phyloP scores from a whole-genome alignment of 768 basidiomycete species.

The Nidularia sp. region DNA sequence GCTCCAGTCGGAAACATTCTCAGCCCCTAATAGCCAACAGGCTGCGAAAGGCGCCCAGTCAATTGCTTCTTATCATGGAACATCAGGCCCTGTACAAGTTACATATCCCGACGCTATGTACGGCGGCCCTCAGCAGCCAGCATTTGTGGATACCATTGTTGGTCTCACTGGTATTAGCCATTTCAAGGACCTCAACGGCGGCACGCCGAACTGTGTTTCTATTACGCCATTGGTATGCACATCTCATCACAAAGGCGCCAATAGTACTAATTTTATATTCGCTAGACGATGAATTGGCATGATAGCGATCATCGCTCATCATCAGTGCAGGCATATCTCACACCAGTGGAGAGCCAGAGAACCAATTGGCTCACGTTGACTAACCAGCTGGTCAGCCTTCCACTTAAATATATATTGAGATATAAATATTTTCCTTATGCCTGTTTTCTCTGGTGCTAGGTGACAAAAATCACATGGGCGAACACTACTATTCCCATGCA shows the following conservation, averaged over 20 bases:
- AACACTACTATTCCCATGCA: constrained; percentile 28
- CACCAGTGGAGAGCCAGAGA: constrained; percentile 43
- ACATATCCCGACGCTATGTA: constrained; percentile 51
- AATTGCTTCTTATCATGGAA: constrained; percentile 46
- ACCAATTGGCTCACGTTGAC: constrained; percentile 48
- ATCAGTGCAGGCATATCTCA: constrained; percentile 49
- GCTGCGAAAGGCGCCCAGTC: constrained; percentile 42
- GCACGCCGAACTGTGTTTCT: constrained; percentile 51
- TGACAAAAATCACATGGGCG: constrained; percentile 40
- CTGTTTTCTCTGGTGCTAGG: constrained; percentile 17
- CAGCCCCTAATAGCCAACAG: constrained; percentile 41
- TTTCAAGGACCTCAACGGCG: constrained; percentile 50
- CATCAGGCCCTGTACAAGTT: constrained; percentile 49
- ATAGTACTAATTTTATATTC: background rate
- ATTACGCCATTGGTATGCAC: constrained; percentile 44
- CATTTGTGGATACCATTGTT: constrained; percentile 44
- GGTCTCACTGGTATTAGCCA: constrained; percentile 44
- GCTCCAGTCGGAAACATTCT: constrained; percentile 40
- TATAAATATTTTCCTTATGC: background rate
- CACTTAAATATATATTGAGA: too few species aligned
- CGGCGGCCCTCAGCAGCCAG: constrained; percentile 48
- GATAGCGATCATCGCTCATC: constrained; percentile 50
- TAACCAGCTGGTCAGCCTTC: constrained; percentile 25
- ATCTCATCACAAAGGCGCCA: background rate
- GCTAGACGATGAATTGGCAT: constrained; percentile 42